These are phyloP conservation scores for Hura crepitans DNA, from an alignment of 441 rosid genomes.

Conservation along the genomic window DNA sequence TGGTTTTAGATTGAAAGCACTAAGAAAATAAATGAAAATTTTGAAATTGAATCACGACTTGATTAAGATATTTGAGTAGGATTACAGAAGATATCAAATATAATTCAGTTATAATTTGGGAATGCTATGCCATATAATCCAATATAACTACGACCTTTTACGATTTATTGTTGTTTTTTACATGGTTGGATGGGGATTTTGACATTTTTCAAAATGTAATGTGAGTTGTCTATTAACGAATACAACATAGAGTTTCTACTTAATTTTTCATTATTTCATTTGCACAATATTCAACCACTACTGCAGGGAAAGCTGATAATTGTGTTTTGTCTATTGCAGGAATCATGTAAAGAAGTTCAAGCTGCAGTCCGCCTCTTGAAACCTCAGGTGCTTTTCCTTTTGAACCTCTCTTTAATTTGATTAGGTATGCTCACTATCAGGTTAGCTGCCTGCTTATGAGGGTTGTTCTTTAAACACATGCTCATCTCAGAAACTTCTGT, in stretches of 20 bases:
- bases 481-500: background rate
- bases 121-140: background rate
- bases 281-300: background rate
- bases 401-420: slow-evolving; percentile 26
- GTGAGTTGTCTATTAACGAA: background rate
- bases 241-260: background rate
- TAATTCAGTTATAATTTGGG: background rate
- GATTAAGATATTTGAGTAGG: background rate
- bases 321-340: slow-evolving; percentile 45
- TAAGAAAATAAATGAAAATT: background rate
- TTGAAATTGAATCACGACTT: background rate
- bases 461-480: slow-evolving; percentile 1
- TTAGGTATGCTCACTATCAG: slow-evolving; percentile 24
- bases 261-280: background rate
- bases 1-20: background rate
- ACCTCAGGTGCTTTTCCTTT: slow-evolving; percentile 69
- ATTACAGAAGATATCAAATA: background rate
- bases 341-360: slow-evolving; percentile 85
- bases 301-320: background rate
- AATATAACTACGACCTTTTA: background rate
- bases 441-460: slow-evolving; percentile 25
- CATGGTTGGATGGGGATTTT: background rate
- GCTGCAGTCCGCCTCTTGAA: slow-evolving; percentile 64
- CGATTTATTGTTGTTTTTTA: background rate
- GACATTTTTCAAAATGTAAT: background rate